Conservation (phyloP, 208 protist species). For the Tetramitus jugosus region DNA sequence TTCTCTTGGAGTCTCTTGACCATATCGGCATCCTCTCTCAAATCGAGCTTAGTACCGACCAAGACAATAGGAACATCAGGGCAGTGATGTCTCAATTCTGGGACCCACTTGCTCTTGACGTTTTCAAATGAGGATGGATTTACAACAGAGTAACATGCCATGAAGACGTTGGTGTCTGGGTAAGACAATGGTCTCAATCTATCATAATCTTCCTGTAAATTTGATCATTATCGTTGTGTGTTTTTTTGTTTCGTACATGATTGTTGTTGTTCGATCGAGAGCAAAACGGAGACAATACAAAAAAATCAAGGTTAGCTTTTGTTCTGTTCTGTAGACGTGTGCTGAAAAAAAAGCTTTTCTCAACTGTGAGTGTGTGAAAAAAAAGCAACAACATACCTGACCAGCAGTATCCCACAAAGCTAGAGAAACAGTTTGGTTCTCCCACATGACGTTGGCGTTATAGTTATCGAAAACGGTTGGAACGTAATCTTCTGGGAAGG, state of each 20-base stretch:
- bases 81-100: constrained; percentile 61
- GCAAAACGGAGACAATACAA: too few species aligned
- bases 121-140: constrained; percentile 55
- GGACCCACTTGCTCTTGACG: constrained; percentile 49
- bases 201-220: too few species aligned
- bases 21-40: constrained; percentile 51
- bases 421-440: constrained; percentile 45
- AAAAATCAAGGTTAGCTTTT: too few species aligned
- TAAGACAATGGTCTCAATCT: too few species aligned
- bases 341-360: too few species aligned
- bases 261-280: too few species aligned
- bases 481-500: too few species aligned
- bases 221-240: constrained; percentile 71
- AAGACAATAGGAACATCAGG: constrained; percentile 61
- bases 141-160: constrained; percentile 64
- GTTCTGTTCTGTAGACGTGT: too few species aligned
- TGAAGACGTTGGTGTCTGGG: constrained; percentile 63
- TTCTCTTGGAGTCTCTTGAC: constrained; percentile 38
- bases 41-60: constrained; percentile 76
- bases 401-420: constrained; percentile 57
- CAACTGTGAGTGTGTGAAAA: too few species aligned
- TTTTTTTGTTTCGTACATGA: too few species aligned
- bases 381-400: constrained; percentile 46
- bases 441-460: constrained; percentile 56
- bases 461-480: constrained; percentile 74